phyloP scores from a whole-genome alignment of 2,329 filamentous ascomycete genomes.

The Fusarium nurragi region DNA sequence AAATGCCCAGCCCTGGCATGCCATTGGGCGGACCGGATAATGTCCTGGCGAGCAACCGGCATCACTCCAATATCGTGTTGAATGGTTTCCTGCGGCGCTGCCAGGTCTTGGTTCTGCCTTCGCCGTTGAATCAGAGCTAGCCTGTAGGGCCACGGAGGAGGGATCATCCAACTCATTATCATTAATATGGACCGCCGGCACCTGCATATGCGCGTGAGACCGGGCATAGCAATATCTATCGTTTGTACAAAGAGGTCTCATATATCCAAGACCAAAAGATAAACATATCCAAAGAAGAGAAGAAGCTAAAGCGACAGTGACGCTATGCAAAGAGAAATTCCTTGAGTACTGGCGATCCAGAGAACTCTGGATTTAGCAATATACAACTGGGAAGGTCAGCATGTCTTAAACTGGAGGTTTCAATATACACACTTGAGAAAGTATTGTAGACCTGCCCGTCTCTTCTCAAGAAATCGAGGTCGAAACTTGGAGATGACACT shows the following conservation, averaged over 20 bases:
- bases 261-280: constrained; percentile 12
- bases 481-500: constrained; percentile 88
- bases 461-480: constrained; percentile 84
- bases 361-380: constrained; percentile 91
- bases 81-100: neutral
- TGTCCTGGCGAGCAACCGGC: constrained; percentile 17
- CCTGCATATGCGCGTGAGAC: constrained; percentile 28
- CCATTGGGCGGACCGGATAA: neutral
- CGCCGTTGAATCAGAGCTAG: neutral
- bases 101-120: constrained; percentile 10
- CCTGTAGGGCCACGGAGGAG: neutral
- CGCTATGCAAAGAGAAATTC: constrained; percentile 81
- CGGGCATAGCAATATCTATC: constrained; percentile 25
- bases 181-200: constrained; percentile 35
- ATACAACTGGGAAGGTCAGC: constrained; percentile 72
- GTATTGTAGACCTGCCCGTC: constrained; percentile 84
- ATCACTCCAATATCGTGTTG: neutral
- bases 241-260: constrained; percentile 40
- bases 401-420: neutral
- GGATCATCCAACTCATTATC: constrained; percentile 44
- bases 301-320: constrained; percentile 16
- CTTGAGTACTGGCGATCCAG: constrained; percentile 87
- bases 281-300: constrained; percentile 39
- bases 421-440: constrained; percentile 80
- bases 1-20: constrained; percentile 14